phyloP scores from a whole-genome alignment of 1,139 yeast species.

The Blastobotrys serpentis region DNA sequence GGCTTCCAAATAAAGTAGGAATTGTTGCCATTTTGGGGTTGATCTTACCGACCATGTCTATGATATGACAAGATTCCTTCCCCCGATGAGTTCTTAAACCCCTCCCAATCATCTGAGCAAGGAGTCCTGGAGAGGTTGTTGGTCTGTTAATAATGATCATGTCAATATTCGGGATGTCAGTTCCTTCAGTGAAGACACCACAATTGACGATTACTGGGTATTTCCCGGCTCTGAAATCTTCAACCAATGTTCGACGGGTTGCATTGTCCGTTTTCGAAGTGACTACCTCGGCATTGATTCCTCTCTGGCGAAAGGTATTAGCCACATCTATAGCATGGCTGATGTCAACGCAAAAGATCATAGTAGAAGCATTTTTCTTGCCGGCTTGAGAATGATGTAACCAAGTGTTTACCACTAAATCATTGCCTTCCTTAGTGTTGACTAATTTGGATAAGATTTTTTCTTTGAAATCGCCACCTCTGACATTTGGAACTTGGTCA shows the following conservation, averaged over 20 bases:
- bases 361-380: conserved; percentile 53
- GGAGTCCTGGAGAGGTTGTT: conserved; percentile 66
- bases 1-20: conserved; percentile 58
- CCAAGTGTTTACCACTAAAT: conserved; percentile 61
- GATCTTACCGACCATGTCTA: conserved; percentile 67
- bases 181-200: conserved; percentile 90
- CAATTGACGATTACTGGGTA: conserved; percentile 81
- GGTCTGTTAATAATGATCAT: conserved; percentile 79
- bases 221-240: conserved; percentile 59
- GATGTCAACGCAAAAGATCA: conserved; percentile 76
- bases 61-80: conserved; percentile 67
- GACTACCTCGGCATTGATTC: conserved; percentile 71
- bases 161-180: conserved; percentile 90
- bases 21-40: conserved; percentile 59
- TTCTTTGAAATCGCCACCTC: conserved; percentile 54
- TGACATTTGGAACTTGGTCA: conserved; percentile 31
- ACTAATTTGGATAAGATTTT: conserved; percentile 54
- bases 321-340: conserved; percentile 62
- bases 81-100: conserved; percentile 67
- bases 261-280: conserved; percentile 60
- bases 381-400: conserved; percentile 41
- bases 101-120: conserved; percentile 89
- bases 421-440: conserved; percentile 54
- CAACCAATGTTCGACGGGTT: conserved; percentile 54
- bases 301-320: conserved; percentile 53